Base-by-base conservation (phyloP, 1,139 yeast species). In the Komagataea norvegica region DNA sequence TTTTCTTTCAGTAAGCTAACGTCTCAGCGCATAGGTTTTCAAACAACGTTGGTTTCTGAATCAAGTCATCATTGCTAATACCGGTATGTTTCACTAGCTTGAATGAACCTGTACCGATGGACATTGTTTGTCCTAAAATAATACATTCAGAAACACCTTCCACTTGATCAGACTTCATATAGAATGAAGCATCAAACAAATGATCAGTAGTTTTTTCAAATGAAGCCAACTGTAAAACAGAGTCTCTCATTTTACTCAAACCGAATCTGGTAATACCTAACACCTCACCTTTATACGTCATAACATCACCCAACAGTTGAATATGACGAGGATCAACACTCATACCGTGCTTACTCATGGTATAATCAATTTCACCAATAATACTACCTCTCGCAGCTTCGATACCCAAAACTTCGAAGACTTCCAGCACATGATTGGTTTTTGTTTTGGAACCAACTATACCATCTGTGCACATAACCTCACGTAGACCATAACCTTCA, bases 301-400 rank as follows among this genome's bases (percentile, higher is more conserved):
- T 93, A 41, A 93, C 98, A 61, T 93, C 99, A 47, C 98, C 98
- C 47, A 93, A 68, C 37, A 93, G 68, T 66, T 91, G 98, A 60
- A 93, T 88, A 65, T 93, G 99, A 70, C 99, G 95, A 46, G 98
- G 98, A 70, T 93, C 99, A 41, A 93, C 97, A 61, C 95, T 86
- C 98, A 93, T 93, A 64, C 98, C 98, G 70, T 93, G 98, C 62
- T 88, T 87, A 62, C 95, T 81, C 99, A 93, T 93, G 40, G 98
- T 93, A 57, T 89, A 88, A 60, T 87, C 95, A 60, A 93, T 91
- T 68, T 93, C 98, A 48, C 80, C 80, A 57, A 91, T 84, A 59
- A 93, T 93, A 49, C 95, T 81, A 0, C 88, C 70, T 61, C 99
- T 74, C 1, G 98, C 98, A 1, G 99, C 99, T 61, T 93, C 99